Base-by-base conservation (phyloP, 2,329 filamentous ascomycete species). In the Calonectria multiphialidica region DNA sequence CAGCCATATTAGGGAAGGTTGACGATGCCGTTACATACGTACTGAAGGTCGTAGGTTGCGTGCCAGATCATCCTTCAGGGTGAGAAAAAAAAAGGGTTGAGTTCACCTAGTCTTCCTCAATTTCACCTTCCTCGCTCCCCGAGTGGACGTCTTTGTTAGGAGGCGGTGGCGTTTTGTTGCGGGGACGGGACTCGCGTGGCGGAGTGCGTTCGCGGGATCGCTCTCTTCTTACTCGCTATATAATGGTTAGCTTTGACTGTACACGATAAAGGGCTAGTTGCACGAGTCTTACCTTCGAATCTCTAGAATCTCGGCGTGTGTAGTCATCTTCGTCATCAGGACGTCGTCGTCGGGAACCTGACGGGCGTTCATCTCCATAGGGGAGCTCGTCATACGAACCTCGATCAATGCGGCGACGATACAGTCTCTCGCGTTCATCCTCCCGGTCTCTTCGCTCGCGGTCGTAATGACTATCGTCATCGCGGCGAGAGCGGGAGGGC, bases 51-150 rank as follows among this genome's bases (percentile, higher is more conserved):
- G 73, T 53, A 73, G 59, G 66, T 62, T 66, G 70, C 61, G 59
- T 70, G 55, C 37, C 53, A 64, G 55, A 63, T 65, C 45, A 23
- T 63, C 61, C 64, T 71, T 57, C 63, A 68, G 55, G 53, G 47
- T 35, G 47, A 72, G 35, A 68, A 59, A 55, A 49, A 30, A 49
- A 30, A 45, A 66, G 57, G 49, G 21, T 37, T 65, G 50, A 61
- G 69, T 40, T 50, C 53, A 71, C 65, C 30, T 67, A 50, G 40
- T 81, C 90, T 87, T 98, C 96, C 84, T 98, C 97, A 79, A 99
- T 98, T 86, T 99, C 97, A 65, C 97, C 97, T 84, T 99, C 97
- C 85, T 99, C 97, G 81, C 96, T 98, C 66, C 97, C 97, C 71
- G 88, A 90, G 59, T 88, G 87, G 64, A 91, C 87, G 75, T 94